Evolutionary conservation across 495 filamentous ascomycete species (phyloP).

Genomic region (Collariella sp.): DNA sequence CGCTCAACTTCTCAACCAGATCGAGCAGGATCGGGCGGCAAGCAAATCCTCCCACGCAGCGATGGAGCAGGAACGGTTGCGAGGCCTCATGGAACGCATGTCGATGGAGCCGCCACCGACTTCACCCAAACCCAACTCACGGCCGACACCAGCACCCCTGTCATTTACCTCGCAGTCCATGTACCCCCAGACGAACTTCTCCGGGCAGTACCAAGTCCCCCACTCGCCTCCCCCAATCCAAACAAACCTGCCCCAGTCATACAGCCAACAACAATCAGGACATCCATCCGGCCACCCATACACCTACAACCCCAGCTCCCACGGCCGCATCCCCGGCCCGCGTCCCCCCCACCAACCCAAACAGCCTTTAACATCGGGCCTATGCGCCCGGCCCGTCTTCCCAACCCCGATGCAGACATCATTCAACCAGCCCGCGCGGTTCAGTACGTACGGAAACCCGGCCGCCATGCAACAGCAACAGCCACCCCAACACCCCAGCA

Average conservation of each 20-base stretch:
- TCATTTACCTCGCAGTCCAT: constrained; percentile 31
- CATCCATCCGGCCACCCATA: constrained; percentile 16
- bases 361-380: constrained; percentile 38
- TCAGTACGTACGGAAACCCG: constrained; percentile 42
- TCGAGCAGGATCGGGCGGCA: constrained; percentile 67
- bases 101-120: constrained; percentile 56
- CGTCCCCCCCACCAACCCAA: constrained; percentile 41
- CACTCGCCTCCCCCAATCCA: constrained; percentile 44
- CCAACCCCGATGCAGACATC: constrained; percentile 46
- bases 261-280: constrained; percentile 27
- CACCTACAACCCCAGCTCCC: constrained; percentile 41
- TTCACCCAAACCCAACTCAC: constrained; percentile 35
- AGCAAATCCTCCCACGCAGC: constrained; percentile 70
- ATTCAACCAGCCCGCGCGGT: constrained; percentile 29
- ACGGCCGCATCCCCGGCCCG: constrained; percentile 43
- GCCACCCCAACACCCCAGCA: constrained; percentile 11
- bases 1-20: constrained; percentile 76
- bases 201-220: constrained; percentile 45
- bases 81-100: constrained; percentile 91
- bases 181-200: constrained; percentile 42
- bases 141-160: constrained; percentile 41
- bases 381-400: constrained; percentile 40
- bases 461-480: constrained; percentile 21
- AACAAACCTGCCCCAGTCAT: constrained; percentile 29
- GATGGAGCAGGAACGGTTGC: constrained; percentile 72